Percentiles rank a stretch among this genome's conserved stretches.
Evolutionary conservation across 2,329 filamentous ascomycete genomes (phyloP).

Genomic region (Microascus cirrosus): DNA sequence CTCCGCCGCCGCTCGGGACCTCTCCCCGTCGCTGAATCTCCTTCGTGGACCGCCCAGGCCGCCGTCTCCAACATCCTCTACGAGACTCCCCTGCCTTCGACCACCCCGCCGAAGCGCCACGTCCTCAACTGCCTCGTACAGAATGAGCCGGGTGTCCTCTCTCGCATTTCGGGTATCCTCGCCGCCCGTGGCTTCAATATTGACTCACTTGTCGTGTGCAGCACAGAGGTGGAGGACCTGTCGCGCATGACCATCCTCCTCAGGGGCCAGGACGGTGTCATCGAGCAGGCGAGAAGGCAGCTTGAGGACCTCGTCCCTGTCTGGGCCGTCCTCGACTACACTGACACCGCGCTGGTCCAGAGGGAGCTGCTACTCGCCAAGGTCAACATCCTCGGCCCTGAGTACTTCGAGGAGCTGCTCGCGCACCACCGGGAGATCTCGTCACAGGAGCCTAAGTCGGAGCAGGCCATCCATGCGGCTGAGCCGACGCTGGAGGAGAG

Average conservation of each 20-base stretch:
- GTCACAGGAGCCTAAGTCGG: slow-evolving; percentile 26
- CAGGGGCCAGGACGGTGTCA: slow-evolving; percentile 89
- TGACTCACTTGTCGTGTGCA: slow-evolving; percentile 94
- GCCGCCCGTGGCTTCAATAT: slow-evolving; percentile 98
- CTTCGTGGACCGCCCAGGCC: slow-evolving; percentile 80
- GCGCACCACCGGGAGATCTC: slow-evolving; percentile 89
- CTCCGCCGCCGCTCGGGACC: slow-evolving; percentile 83
- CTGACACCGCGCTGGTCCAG: slow-evolving; percentile 82
- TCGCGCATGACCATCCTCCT: slow-evolving; percentile 98
- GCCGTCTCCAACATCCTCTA: slow-evolving; percentile 98
- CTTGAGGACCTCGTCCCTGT: slow-evolving; percentile 95
- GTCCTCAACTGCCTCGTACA: slow-evolving; percentile 97
- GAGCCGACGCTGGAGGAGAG: slow-evolving; percentile 30
- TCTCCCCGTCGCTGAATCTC: slow-evolving; percentile 64
- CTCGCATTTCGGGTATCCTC: slow-evolving; percentile 89
- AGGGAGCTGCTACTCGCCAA: slow-evolving; percentile 91
- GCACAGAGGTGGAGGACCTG: slow-evolving; percentile 91
- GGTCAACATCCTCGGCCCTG: slow-evolving; percentile 89
- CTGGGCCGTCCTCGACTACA: slow-evolving; percentile 97
- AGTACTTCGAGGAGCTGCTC: slow-evolving; percentile 96
- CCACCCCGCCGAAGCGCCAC: slow-evolving; percentile 80
- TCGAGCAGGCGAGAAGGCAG: slow-evolving; percentile 92
- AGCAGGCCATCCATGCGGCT: slow-evolving; percentile 16
- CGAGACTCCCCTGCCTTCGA: slow-evolving; percentile 82
- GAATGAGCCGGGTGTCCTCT: slow-evolving; percentile 96